These are phyloP conservation scores for Allium cepa DNA, from an alignment of 106 monocot species.

Conservation along the genomic window DNA sequence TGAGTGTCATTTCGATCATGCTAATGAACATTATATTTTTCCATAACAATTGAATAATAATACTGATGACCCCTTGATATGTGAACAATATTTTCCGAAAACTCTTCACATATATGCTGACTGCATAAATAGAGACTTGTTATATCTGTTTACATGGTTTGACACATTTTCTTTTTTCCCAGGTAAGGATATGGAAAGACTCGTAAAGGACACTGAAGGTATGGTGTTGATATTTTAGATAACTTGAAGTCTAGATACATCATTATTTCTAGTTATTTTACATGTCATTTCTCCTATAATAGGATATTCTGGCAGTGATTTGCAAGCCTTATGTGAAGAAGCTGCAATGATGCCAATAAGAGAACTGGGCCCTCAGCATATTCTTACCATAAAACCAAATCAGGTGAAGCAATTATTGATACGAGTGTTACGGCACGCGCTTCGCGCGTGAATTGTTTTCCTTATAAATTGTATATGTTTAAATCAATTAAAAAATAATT, in stretches of 20 bases:
- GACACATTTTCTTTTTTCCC: constrained; percentile 10
- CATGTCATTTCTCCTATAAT: not conserved
- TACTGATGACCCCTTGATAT: too few relatives aligned
- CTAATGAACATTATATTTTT: too few relatives aligned
- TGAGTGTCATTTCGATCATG: too few relatives aligned
- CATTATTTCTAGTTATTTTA: not conserved
- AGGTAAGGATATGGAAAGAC: constrained; percentile 69
- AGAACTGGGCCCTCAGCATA: constrained; percentile 74
- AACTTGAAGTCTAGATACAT: not conserved
- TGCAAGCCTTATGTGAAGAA: constrained; percentile 97
- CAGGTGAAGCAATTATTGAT: constrained; percentile 41
- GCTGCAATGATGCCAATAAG: constrained; percentile 99
- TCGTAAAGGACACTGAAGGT: constrained; percentile 86
- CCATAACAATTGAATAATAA: too few relatives aligned
- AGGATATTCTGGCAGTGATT: constrained; percentile 99
- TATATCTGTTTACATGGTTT: not conserved
- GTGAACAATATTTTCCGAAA: too few relatives aligned
- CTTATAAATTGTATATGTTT: too few relatives aligned
- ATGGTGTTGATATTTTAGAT: not conserved
- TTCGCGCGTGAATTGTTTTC: too few relatives aligned
- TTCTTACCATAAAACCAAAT: constrained; percentile 73
- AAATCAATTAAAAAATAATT: too few relatives aligned
- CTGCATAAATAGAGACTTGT: too few relatives aligned
- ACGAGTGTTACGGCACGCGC: too few relatives aligned
- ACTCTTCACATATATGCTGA: too few relatives aligned